Percentiles rank a stretch among this genome's conserved stretches.
These are phyloP conservation scores for Backusella westeae DNA, from an alignment of 192 early-diverging fungal species.

Conservation along the genomic window DNA sequence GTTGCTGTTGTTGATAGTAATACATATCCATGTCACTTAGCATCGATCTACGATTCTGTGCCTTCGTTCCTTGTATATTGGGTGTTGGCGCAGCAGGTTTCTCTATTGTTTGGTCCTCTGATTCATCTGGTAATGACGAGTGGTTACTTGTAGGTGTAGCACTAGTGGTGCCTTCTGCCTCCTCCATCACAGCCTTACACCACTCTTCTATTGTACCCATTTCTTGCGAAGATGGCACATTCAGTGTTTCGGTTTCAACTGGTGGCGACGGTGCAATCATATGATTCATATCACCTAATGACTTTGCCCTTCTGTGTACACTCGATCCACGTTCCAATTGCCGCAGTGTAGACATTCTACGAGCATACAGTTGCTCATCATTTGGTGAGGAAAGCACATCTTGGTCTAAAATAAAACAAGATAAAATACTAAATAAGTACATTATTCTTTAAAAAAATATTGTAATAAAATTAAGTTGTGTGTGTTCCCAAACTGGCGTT, in stretches of 20 bases:
- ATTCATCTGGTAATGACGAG: background rate
- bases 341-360: constrained; percentile 24
- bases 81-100: background rate
- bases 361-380: constrained; percentile 13
- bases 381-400: background rate
- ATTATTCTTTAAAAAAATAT: background rate
- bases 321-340: constrained; percentile 23
- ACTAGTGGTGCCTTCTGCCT: background rate
- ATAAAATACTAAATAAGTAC: background rate
- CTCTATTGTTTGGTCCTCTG: background rate
- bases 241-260: background rate
- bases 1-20: constrained; percentile 16
- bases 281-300: constrained; percentile 14
- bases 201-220: constrained; percentile 16
- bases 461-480: background rate
- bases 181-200: constrained; percentile 11
- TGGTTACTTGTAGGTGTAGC: background rate
- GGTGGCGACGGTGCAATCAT: background rate
- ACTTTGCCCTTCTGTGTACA: constrained; percentile 19
- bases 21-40: constrained; percentile 21
- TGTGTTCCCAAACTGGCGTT: background rate
- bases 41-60: constrained; percentile 13
- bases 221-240: background rate
- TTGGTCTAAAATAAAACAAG: constrained; percentile 3
- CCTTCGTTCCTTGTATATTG: background rate